These are phyloP conservation scores for Annona squamosa DNA, from an alignment of 164 flowering plant species.

Conservation along the genomic window DNA sequence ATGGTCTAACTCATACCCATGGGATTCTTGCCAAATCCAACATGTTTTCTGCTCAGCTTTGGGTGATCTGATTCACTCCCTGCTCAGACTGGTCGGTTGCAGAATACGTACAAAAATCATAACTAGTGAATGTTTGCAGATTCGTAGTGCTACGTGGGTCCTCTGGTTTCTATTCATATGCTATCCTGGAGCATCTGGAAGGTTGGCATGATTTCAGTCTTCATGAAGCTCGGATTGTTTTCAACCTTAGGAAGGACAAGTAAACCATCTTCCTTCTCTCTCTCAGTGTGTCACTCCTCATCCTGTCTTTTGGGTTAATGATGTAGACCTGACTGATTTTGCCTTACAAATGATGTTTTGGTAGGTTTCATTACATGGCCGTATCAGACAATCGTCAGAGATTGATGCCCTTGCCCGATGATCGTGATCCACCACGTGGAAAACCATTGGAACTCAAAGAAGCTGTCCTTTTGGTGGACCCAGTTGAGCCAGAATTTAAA, in stretches of 20 bases:
- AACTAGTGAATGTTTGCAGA: conserved; percentile 25
- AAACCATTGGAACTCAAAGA: conserved; percentile 70
- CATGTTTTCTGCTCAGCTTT: too few species aligned
- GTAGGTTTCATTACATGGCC: conserved; percentile 92
- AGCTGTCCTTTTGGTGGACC: conserved; percentile 75
- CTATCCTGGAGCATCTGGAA: conserved; percentile 70
- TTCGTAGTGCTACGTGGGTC: conserved; percentile 69
- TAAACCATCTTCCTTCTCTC: conserved; percentile 13
- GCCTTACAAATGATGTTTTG: not conserved
- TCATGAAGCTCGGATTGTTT: conserved; percentile 57
- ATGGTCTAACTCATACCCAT: too few species aligned
- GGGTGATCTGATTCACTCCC: too few species aligned
- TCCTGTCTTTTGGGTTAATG: too few species aligned
- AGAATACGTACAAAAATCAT: too few species aligned
- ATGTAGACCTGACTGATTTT: not conserved
- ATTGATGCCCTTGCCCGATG: conserved; percentile 84
- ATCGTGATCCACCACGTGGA: conserved; percentile 60
- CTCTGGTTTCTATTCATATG: conserved; percentile 85
- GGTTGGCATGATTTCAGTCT: conserved; percentile 76
- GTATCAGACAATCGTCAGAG: conserved; percentile 72
- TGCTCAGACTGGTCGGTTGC: too few species aligned
- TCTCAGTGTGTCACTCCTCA: not conserved
- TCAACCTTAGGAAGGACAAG: conserved; percentile 89
- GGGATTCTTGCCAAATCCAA: too few species aligned
- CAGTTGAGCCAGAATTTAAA: conserved; percentile 43